phyloP scores from a whole-genome alignment of 2,329 filamentous ascomycete genomes.

The Trichoderma cornu-damae region DNA sequence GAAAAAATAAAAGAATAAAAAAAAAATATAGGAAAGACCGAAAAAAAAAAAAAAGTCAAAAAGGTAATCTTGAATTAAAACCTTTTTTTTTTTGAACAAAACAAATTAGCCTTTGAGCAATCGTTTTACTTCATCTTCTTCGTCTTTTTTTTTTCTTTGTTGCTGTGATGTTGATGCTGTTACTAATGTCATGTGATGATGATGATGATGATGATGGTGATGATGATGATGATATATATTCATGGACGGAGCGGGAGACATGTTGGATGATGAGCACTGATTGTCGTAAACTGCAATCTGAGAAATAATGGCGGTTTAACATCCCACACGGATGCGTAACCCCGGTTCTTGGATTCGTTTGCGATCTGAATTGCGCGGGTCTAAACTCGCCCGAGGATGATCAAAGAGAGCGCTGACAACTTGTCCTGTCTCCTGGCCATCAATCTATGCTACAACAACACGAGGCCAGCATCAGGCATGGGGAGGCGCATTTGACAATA shows the following conservation, averaged over 20 bases:
- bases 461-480: too few relatives aligned
- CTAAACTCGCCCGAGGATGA: constrained; percentile 40
- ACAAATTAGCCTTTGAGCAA: constrained; percentile 1
- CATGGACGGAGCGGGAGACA: constrained; percentile 16
- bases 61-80: constrained; percentile 4
- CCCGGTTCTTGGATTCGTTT: constrained; percentile 27
- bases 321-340: constrained; percentile 35
- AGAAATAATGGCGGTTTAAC: constrained; percentile 30
- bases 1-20: constrained; percentile 34
- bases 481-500: background rate
- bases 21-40: constrained; percentile 10
- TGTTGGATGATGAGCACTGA: constrained; percentile 48
- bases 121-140: too few relatives aligned
- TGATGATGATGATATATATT: background rate
- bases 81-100: too few relatives aligned
- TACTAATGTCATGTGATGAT: background rate
- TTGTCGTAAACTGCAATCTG: constrained; percentile 27
- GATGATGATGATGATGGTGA: background rate
- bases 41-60: constrained; percentile 2
- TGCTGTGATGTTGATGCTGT: background rate
- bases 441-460: background rate
- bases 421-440: constrained; percentile 9
- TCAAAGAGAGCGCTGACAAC: constrained; percentile 50
- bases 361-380: constrained; percentile 36
- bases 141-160: too few relatives aligned